Conservation (phyloP, 352 stramenopile genomes). For the Albugo laibachii region DNA sequence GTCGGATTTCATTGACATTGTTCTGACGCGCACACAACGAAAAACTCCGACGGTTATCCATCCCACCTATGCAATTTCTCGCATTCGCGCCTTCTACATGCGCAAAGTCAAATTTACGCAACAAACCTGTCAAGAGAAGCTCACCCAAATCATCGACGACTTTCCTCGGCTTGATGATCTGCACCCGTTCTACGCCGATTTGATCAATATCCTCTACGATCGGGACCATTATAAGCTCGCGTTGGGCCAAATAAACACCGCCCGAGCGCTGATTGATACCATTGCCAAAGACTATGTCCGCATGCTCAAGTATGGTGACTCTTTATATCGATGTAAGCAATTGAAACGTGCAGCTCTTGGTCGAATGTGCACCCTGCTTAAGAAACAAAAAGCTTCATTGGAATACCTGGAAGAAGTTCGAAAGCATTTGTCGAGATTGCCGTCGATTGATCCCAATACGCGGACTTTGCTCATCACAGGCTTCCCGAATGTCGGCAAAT, state of each 20-base stretch:
- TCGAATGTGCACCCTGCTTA: constrained; percentile 98
- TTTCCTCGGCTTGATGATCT: constrained; percentile 97
- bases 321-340: constrained; percentile 99
- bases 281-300: constrained; percentile 98
- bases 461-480: constrained; percentile 96
- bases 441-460: constrained; percentile 97
- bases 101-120: constrained; percentile 99
- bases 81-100: constrained; percentile 94
- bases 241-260: constrained; percentile 97
- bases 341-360: constrained; percentile 98
- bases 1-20: constrained; percentile 98
- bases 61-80: constrained; percentile 91
- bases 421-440: constrained; percentile 97
- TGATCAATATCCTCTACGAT: constrained; percentile 99
- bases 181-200: constrained; percentile 98
- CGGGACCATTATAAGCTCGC: constrained; percentile 99
- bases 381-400: constrained; percentile 96
- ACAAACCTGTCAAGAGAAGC: constrained; percentile 96
- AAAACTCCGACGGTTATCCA: constrained; percentile 99
- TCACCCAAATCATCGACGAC: constrained; percentile 94
- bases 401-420: constrained; percentile 94
- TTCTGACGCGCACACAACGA: constrained; percentile 96
- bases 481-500: constrained; percentile 99
- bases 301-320: constrained; percentile 99
- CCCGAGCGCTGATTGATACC: constrained; percentile 92